Evolutionary conservation across 148 eudicot genomes (phyloP), one percentile per base, ranked within the genome.

Genomic region (Persicaria maculosa): DNA sequence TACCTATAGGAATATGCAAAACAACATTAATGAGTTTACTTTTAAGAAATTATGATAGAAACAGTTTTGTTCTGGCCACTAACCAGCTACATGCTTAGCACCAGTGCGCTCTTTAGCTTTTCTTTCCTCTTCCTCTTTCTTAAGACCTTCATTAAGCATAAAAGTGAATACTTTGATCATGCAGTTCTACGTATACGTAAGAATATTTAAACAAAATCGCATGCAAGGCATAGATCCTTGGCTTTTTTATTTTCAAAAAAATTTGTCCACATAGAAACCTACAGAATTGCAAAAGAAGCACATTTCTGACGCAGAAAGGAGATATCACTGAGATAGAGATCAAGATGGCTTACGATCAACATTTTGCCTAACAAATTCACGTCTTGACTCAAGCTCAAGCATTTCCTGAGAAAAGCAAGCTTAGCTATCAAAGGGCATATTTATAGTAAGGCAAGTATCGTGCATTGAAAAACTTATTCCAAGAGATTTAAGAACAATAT

Each of bases 61-160:
- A 25, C 48, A 79, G 36, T 75, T 44, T 58, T 58, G 53, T 46
- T 59, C 77, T 25, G 17, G 44, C 61, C 64, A 79, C 85, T 69
- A 16, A 94, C 97, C 96, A 48, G 79, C 71, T 68, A 74, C 84
- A 61, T 69, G 77, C 69, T 74, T 82, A 20, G 25, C 68, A 54
- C 71, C 74, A 64, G 72, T 77, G 46, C 86, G 84, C 73, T 77
- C 78, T 72, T 77, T 80, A 70, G 86, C 87, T 86, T 77, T 88
- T 78, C 86, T 89, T 88, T 93, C 93, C 76, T 89, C 95, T 77
- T 94, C 97, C 78, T 94, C 98, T 84, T 87, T 89, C 88, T 87
- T 94, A 65, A 94, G 86, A 82, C 85, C 98, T 94, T 74, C 47
- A 47, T 64, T 44, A 74, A 19, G 31, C 22, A 44, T 12, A 50